Conservation (phyloP, 164 flowering plant genomes). For the Taxillus chinensis region DNA sequence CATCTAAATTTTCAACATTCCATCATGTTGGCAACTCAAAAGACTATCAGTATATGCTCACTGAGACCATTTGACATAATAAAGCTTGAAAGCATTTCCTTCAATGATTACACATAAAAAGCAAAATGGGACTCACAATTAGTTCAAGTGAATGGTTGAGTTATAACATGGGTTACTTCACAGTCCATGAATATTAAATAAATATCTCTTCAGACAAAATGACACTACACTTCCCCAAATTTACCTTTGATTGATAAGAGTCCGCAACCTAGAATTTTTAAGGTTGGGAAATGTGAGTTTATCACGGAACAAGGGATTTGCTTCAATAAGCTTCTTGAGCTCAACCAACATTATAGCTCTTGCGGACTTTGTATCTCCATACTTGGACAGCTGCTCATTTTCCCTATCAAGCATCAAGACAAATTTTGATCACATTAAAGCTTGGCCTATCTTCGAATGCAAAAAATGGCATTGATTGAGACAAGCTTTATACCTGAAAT, state of each 20-base stretch:
- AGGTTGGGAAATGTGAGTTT: neutral
- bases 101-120: too few relatives aligned
- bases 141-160: too few relatives aligned
- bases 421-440: too few relatives aligned
- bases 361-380: neutral
- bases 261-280: neutral
- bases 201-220: neutral
- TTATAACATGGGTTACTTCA: slow-evolving; percentile 27
- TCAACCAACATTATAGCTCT: neutral
- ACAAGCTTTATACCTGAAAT: slow-evolving; percentile 18
- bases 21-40: too few relatives aligned
- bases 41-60: too few relatives aligned
- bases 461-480: neutral
- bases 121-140: too few relatives aligned
- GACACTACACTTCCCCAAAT: neutral
- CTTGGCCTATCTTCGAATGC: too few relatives aligned
- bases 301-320: neutral
- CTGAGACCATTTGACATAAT: too few relatives aligned
- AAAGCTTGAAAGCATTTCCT: too few relatives aligned
- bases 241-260: neutral
- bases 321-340: neutral
- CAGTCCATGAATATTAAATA: neutral
- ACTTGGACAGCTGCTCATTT: neutral
- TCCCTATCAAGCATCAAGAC: neutral
- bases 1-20: too few relatives aligned